Conservation (phyloP, 2,329 filamentous ascomycete species). For the Colletotrichum scovillei region DNA sequence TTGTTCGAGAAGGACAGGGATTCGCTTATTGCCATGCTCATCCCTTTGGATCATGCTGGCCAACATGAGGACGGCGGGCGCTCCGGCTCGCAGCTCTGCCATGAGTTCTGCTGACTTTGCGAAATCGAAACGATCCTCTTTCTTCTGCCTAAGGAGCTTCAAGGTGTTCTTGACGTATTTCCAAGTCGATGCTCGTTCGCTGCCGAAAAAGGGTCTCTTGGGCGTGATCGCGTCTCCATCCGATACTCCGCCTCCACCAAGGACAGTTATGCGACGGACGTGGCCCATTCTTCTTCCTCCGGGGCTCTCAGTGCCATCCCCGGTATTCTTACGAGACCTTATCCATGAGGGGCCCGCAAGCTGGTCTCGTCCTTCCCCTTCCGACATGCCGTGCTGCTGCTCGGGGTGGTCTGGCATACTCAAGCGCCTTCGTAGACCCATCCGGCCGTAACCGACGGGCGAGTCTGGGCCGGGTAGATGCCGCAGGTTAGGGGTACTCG, state of each 20-base stretch:
- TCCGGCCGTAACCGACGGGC: conserved; percentile 53
- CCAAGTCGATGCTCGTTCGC: conserved; percentile 84
- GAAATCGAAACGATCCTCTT: conserved; percentile 90
- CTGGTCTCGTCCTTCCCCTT: conserved; percentile 78
- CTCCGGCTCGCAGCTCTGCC: conserved; percentile 92
- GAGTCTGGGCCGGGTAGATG: conserved; percentile 55
- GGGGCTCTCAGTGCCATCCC: conserved; percentile 61
- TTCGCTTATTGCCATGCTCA: conserved; percentile 93
- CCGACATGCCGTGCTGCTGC: conserved; percentile 74
- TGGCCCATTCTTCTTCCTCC: conserved; percentile 68
- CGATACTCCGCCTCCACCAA: conserved; percentile 72
- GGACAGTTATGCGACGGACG: conserved; percentile 73
- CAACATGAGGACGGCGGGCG: conserved; percentile 91
- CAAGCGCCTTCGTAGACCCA: conserved; percentile 72
- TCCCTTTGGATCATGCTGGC: conserved; percentile 98
- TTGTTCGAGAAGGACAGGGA: conserved; percentile 95
- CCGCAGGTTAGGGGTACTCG: conserved; percentile 69
- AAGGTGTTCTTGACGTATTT: conserved; percentile 91
- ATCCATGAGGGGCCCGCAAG: conserved; percentile 67
- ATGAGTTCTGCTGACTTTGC: conserved; percentile 96
- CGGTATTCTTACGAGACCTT: conserved; percentile 52
- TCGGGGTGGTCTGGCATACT: conserved; percentile 72
- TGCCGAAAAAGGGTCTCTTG: conserved; percentile 66
- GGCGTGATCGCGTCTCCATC: conserved; percentile 71
- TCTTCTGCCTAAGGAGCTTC: conserved; percentile 82